Conservation (phyloP, 495 filamentous ascomycete genomes). For the Talaromyces ruber region DNA sequence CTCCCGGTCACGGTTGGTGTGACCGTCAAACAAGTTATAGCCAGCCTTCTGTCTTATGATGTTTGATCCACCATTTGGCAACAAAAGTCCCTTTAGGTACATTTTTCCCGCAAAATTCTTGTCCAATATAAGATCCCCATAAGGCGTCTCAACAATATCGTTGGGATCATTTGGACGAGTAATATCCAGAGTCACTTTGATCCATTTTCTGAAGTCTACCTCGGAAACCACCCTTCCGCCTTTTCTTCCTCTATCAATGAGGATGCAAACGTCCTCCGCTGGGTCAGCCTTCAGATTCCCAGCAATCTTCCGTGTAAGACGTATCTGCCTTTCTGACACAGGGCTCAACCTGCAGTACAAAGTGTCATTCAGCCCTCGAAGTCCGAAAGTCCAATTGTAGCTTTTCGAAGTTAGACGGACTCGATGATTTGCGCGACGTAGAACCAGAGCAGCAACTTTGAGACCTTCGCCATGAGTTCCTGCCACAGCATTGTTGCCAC, state of each 20-base stretch:
- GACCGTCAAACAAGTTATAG: neutral
- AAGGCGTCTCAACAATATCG: neutral
- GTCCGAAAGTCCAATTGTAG: slow-evolving; percentile 5
- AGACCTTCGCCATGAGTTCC: slow-evolving; percentile 6
- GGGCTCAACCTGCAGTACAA: neutral
- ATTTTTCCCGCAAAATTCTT: neutral
- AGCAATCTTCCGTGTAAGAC: neutral
- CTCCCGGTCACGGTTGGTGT: neutral
- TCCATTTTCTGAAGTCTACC: neutral
- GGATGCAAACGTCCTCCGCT: neutral
- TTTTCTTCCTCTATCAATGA: neutral
- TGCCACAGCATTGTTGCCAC: neutral
- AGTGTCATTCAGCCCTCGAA: neutral
- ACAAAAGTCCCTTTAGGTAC: neutral
- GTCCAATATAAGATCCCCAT: slow-evolving; percentile 4
- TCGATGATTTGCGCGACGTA: neutral
- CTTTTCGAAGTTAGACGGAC: neutral
- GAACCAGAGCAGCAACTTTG: slow-evolving; percentile 8
- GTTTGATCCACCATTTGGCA: neutral
- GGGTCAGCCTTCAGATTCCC: neutral
- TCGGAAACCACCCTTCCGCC: neutral
- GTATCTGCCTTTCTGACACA: neutral
- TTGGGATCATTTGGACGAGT: neutral
- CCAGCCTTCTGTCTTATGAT: neutral
- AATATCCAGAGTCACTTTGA: neutral